Percentiles rank a stretch among this genome's conserved stretches.
These are phyloP conservation scores for Solanum chiquidenum DNA, from an alignment of 257 asterid genomes.

Conservation along the genomic window DNA sequence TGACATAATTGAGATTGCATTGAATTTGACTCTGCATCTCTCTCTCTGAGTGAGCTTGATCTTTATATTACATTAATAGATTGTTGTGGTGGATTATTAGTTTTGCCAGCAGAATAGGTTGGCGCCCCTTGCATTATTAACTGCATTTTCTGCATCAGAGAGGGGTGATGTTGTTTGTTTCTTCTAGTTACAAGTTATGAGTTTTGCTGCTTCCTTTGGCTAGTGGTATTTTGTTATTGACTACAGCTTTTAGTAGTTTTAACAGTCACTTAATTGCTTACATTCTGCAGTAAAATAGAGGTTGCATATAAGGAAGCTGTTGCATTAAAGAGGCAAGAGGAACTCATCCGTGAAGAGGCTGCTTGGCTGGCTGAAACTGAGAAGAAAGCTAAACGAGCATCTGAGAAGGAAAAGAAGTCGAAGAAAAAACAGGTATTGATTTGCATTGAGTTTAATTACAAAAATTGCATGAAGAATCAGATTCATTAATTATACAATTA, in stretches of 20 bases:
- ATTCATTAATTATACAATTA: background rate
- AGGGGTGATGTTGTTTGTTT: background rate
- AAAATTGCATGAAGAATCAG: background rate
- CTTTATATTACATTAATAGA: background rate
- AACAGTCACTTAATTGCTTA: background rate
- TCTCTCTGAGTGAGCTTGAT: background rate
- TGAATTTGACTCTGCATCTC: background rate
- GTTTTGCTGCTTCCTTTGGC: background rate
- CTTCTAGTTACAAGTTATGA: background rate
- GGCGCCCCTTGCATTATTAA: background rate
- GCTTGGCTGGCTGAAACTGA: conserved; percentile 70
- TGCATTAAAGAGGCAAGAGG: conserved; percentile 85
- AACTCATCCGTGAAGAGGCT: conserved; percentile 90
- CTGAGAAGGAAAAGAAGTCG: conserved; percentile 63
- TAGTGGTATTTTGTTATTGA: background rate
- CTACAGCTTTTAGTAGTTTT: background rate
- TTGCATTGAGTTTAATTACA: background rate
- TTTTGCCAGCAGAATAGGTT: background rate
- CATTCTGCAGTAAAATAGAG: conserved; percentile 60
- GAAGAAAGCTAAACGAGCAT: conserved; percentile 54
- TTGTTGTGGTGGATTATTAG: background rate
- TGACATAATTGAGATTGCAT: background rate
- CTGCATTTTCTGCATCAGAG: background rate
- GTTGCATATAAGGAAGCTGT: conserved; percentile 86
- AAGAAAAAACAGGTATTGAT: conserved; percentile 52